Evolutionary conservation across 2,329 filamentous ascomycete species (phyloP).

Genomic region (Trichoderma brevicompactum): DNA sequence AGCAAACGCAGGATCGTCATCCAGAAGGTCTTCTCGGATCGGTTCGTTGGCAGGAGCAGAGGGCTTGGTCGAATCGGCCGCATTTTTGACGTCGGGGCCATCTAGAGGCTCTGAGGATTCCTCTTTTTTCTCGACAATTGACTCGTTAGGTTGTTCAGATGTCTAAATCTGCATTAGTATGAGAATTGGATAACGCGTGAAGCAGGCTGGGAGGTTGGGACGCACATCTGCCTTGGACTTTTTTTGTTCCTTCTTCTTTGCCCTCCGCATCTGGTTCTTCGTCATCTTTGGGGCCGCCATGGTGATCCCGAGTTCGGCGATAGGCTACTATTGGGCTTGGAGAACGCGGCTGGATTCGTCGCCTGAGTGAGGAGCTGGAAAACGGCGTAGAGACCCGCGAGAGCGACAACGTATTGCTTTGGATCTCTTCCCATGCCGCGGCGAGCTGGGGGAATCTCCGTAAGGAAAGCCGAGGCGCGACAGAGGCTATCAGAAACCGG

Average conservation of each 20-base stretch:
- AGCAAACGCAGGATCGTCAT: constrained; percentile 77
- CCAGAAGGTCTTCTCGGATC: constrained; percentile 63
- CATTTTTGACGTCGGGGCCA: constrained; percentile 30
- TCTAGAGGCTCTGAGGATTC: constrained; percentile 13
- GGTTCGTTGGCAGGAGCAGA: constrained; percentile 51
- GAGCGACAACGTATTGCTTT: constrained; percentile 43
- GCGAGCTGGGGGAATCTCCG: constrained; percentile 18
- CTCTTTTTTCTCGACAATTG: constrained; percentile 14
- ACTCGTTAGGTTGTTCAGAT: constrained; percentile 5
- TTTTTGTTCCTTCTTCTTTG: constrained; percentile 93
- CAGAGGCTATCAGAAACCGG: background rate
- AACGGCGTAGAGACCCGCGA: constrained; percentile 43
- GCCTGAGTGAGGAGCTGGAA: constrained; percentile 45
- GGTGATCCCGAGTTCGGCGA: constrained; percentile 40
- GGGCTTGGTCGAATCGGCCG: constrained; percentile 41
- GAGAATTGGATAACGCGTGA: constrained; percentile 5
- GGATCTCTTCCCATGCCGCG: constrained; percentile 45
- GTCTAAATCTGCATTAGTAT: background rate
- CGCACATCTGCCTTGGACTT: constrained; percentile 62
- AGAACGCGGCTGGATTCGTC: constrained; percentile 39
- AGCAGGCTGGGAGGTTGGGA: background rate
- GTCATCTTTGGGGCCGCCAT: constrained; percentile 76
- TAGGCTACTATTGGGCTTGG: constrained; percentile 36
- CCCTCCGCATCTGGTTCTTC: constrained; percentile 92
- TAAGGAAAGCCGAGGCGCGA: background rate